A percentile compares a stretch with the other conserved stretches of the same genome.
Conservation (phyloP, 192 early-diverging fungal species). For the Coemansia sp. region DNA sequence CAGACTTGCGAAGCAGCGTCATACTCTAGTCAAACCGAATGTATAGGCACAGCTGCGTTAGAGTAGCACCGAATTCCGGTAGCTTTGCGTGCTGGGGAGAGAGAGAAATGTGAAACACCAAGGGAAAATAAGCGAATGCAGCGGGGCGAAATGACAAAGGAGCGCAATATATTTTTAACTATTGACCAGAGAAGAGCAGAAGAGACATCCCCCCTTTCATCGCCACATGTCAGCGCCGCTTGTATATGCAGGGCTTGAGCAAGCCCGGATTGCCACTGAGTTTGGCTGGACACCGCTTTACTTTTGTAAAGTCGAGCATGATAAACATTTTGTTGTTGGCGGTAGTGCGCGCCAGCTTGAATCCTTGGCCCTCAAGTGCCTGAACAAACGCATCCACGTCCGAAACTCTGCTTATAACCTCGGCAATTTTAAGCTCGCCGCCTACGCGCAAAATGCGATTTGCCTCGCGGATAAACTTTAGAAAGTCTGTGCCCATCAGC, state of each 20-base stretch:
- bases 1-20: neutral
- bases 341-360: slow-evolving; percentile 76
- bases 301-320: slow-evolving; percentile 81
- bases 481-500: slow-evolving; percentile 97
- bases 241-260: slow-evolving; percentile 69
- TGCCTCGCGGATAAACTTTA: slow-evolving; percentile 90
- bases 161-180: neutral
- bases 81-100: neutral
- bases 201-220: neutral
- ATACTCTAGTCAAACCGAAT: neutral
- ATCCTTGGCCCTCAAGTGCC: slow-evolving; percentile 75
- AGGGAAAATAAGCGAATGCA: neutral
- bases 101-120: neutral
- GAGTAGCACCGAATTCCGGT: neutral
- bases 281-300: slow-evolving; percentile 33
- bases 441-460: slow-evolving; percentile 76
- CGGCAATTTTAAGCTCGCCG: slow-evolving; percentile 91
- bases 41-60: neutral
- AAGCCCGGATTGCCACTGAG: slow-evolving; percentile 14
- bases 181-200: neutral
- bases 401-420: slow-evolving; percentile 89
- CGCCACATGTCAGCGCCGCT: slow-evolving; percentile 43
- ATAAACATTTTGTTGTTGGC: slow-evolving; percentile 95
- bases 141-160: neutral
- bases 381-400: slow-evolving; percentile 78